Percentiles rank a stretch among this genome's conserved stretches.
Conservation (phyloP, 306 rosid genomes). For the Sechiopsis laciniata region DNA sequence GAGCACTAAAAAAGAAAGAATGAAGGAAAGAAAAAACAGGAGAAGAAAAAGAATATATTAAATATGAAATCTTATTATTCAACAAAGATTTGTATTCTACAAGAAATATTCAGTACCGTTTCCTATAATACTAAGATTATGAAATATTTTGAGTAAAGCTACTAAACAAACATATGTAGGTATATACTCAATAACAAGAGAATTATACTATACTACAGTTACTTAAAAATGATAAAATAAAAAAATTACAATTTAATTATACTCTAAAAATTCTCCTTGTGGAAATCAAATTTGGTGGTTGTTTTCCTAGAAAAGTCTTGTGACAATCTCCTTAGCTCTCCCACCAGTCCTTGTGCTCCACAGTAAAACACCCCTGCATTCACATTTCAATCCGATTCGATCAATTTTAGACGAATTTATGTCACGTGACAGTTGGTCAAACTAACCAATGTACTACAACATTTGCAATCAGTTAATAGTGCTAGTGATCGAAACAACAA, state of each 20-base stretch:
- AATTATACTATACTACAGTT: slow-evolving; percentile 15
- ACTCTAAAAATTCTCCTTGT: slow-evolving; percentile 65
- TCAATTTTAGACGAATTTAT: not conserved
- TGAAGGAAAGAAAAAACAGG: not conserved
- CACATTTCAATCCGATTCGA: not conserved
- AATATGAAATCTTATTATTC: not conserved
- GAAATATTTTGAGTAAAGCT: not conserved
- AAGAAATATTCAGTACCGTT: not conserved
- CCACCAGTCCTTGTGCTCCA: slow-evolving; percentile 59
- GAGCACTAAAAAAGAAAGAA: not conserved
- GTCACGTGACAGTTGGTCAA: not conserved
- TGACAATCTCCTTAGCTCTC: slow-evolving; percentile 59
- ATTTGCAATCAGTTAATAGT: not conserved
- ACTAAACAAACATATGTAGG: not conserved
- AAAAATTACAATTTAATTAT: slow-evolving; percentile 8
- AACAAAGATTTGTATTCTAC: not conserved
- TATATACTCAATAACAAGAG: not conserved
- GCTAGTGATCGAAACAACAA: not conserved
- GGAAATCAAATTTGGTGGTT: slow-evolving; percentile 79
- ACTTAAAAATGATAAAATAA: not conserved
- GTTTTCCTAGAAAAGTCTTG: slow-evolving; percentile 72
- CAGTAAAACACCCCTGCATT: slow-evolving; percentile 79
- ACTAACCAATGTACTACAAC: not conserved
- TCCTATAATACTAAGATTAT: not conserved
- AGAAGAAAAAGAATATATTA: not conserved